Percentiles rank a stretch among this genome's conserved stretches.
phyloP scores from a whole-genome alignment of 2,329 filamentous ascomycete species.

The Cyphellophora attinorum region DNA sequence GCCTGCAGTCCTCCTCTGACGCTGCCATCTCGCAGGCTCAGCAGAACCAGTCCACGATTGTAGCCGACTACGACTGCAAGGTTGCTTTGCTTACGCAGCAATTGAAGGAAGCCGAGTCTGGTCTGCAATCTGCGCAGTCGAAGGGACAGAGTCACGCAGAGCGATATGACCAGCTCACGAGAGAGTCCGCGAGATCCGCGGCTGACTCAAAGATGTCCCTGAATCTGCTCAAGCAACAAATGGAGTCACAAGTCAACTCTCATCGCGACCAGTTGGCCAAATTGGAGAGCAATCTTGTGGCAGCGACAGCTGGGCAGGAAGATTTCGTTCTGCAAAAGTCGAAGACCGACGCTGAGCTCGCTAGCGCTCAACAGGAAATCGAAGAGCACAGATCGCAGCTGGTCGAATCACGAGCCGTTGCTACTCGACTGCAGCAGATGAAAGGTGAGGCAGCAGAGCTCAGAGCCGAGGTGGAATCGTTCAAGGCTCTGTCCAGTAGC shows the following conservation, averaged over 20 bases:
- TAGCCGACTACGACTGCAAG: slow-evolving; percentile 57
- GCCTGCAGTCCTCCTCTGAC: slow-evolving; percentile 10
- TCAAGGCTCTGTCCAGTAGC: slow-evolving; percentile 6
- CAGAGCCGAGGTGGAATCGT: slow-evolving; percentile 4
- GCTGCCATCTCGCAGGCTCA: slow-evolving; percentile 10
- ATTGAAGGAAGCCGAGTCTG: slow-evolving; percentile 35
- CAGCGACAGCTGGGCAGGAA: slow-evolving; percentile 4
- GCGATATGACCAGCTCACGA: slow-evolving; percentile 10
- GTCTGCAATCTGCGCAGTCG: no score
- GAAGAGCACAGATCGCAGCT: slow-evolving; percentile 7
- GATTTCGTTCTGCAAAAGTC: slow-evolving; percentile 8
- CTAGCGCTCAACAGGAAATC: slow-evolving; percentile 6
- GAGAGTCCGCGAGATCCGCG: slow-evolving; percentile 8
- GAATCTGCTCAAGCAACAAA: slow-evolving; percentile 1
- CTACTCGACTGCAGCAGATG: slow-evolving; percentile 5
- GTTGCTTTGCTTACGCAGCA: slow-evolving; percentile 60
- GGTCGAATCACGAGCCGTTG: slow-evolving; percentile 5
- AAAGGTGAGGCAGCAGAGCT: slow-evolving; percentile 9
- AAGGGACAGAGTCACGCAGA: slow-evolving; percentile 11
- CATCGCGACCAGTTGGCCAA: slow-evolving; percentile 8
- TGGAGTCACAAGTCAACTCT: slow-evolving; percentile 11
- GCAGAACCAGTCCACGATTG: slow-evolving; percentile 7
- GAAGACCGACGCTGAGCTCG: slow-evolving; percentile 8
- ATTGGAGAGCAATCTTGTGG: slow-evolving; percentile 6
- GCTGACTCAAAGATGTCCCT: slow-evolving; percentile 10